Evolutionary conservation across 805 yeast species (phyloP), one percentile per base, ranked within the genome.

Genomic region (Yarrowia bubula): DNA sequence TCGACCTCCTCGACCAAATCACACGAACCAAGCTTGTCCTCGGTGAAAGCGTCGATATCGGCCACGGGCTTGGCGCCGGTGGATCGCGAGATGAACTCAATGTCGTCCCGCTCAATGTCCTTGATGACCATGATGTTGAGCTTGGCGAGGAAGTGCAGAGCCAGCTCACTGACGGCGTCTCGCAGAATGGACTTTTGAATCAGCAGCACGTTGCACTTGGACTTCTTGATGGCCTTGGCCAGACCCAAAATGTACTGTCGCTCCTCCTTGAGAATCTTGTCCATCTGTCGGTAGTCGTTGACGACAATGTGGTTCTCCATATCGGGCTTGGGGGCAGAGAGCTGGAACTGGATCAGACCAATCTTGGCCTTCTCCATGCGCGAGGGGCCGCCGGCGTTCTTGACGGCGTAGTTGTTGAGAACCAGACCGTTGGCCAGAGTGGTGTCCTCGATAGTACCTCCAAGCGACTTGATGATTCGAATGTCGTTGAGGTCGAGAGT

Each of bases 281-380:
- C 99, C 99, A 95, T 95, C 78, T 95, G 99, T 78, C 99, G 86
- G 80, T 95, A 95, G 77, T 95, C 99, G 74, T 90, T 95, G 65
- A 95, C 98, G 66, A 95, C 96, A 58, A 95, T 93, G 75, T 92
- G 93, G 77, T 95, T 95, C 79, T 95, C 99, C 88, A 96, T 88
- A 74, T 92, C 98, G 18, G 98, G 98, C 75, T 92, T 92, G 69
- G 98, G 98, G 28, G 98, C 97, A 18, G 97, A 90, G 68, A 92
- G 83, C 81, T 90, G 99, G 81, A 90, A 95, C 80, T 92, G 99
- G 73, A 89, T 84, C 73, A 89, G 83, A 33, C 89, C 98, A 74
- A 91, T 91, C 70, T 83, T 84, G 14, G 99, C 98, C 81, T 92
- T 93, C 75, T 95, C 99, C 75, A 90, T 84, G 74, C 98, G 85